Conservation (phyloP, 805 yeast species). For the Sugiyamaella mastotermitis region DNA sequence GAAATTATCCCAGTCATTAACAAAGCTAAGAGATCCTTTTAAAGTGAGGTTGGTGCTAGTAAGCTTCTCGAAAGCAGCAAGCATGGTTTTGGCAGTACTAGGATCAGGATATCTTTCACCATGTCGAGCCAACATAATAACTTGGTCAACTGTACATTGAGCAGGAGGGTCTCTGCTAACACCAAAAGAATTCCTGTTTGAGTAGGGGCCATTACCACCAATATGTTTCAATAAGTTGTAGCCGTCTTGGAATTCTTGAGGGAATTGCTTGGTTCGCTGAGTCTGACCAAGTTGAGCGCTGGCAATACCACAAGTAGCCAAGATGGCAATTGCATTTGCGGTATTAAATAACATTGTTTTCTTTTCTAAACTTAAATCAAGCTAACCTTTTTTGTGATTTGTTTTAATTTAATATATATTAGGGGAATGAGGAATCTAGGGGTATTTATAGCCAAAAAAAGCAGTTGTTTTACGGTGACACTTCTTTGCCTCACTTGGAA, state of each 20-base stretch:
- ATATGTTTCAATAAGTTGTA: conserved; percentile 42
- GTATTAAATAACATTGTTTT: too few relatives aligned
- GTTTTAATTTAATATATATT: too few relatives aligned
- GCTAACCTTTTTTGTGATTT: too few relatives aligned
- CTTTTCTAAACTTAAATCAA: too few relatives aligned
- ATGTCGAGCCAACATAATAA: conserved; percentile 46
- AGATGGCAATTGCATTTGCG: too few relatives aligned
- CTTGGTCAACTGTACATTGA: conserved; percentile 49
- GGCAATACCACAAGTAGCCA: too few relatives aligned
- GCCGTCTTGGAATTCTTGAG: conserved; percentile 33
- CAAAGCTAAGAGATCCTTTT: conserved; percentile 41
- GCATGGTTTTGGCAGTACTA: conserved; percentile 9
- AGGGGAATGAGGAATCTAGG: too few relatives aligned
- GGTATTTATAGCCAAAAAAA: too few relatives aligned
- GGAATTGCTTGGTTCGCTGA: conserved; percentile 9
- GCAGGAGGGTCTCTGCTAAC: conserved; percentile 46
- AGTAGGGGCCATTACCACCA: conserved; percentile 51
- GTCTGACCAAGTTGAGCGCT: not conserved
- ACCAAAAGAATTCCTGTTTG: conserved; percentile 46
- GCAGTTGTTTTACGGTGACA: too few relatives aligned
- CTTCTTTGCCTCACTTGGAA: too few relatives aligned
- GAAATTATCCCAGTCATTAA: conserved; percentile 43
- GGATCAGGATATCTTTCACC: conserved; percentile 51
- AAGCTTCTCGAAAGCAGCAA: conserved; percentile 15
- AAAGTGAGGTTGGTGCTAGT: conserved; percentile 3